Evolutionary conservation across 1,284 basidiomycete genomes (phyloP).

Genomic region (Rhizoctonia solani): DNA sequence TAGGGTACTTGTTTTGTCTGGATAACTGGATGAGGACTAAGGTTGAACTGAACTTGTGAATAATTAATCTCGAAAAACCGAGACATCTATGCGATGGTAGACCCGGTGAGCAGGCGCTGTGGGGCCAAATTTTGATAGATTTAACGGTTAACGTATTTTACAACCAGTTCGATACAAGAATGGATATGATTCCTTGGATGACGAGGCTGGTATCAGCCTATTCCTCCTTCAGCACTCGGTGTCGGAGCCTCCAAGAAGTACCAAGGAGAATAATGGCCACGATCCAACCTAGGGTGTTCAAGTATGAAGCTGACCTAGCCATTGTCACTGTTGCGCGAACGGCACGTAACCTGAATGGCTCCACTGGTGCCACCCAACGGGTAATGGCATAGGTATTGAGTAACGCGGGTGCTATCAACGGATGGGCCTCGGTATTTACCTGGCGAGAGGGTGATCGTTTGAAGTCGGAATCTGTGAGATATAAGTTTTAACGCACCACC

Average conservation of each 20-base stretch:
- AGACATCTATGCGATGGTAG: no score
- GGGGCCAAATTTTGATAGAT: no score
- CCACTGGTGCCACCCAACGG: conserved; percentile 10
- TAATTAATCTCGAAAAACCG: no score
- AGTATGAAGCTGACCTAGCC: background rate
- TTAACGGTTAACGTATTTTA: no score
- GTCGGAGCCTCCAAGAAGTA: conserved; percentile 4
- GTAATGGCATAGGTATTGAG: conserved; percentile 6
- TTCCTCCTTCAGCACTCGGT: background rate
- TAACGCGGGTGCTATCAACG: conserved; percentile 11
- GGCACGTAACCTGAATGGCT: conserved; percentile 1
- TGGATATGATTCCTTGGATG: no score
- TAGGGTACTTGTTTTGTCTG: no score
- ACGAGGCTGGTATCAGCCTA: no score
- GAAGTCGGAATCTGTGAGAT: background rate
- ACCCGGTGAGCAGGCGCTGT: no score
- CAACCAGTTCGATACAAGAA: no score
- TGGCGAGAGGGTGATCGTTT: background rate
- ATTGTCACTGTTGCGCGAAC: background rate
- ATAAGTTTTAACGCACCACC: conserved; percentile 41
- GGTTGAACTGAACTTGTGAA: no score
- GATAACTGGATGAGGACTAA: no score
- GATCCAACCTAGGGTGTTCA: conserved; percentile 11
- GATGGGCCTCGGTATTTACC: conserved; percentile 29
- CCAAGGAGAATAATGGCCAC: conserved; percentile 20